phyloP scores from a whole-genome alignment of 2,329 filamentous ascomycete species.

The Tolypocladium pustulatum region DNA sequence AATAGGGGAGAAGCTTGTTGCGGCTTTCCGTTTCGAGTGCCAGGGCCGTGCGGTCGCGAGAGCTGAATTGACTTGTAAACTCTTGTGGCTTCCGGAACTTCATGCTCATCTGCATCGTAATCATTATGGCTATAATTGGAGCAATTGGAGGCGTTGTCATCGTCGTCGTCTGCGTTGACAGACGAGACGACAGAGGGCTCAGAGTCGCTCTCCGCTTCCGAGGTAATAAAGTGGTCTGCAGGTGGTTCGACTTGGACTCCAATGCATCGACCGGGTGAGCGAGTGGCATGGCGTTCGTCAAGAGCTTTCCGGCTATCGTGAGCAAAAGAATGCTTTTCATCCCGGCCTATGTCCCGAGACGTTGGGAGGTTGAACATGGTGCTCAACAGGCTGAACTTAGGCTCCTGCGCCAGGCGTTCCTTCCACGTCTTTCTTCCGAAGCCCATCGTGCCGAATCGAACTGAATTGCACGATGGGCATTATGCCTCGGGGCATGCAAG shows the following conservation, averaged over 20 bases:
- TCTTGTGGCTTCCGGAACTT: background rate
- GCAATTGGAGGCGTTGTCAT: too few relatives aligned
- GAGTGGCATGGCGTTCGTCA: background rate
- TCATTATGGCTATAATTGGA: background rate
- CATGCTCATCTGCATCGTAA: background rate
- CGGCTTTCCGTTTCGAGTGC: background rate
- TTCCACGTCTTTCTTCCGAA: conserved; percentile 5
- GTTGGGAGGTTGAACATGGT: conserved; percentile 11
- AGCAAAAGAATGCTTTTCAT: background rate
- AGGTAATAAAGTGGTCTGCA: background rate
- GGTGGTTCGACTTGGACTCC: background rate
- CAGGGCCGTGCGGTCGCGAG: background rate
- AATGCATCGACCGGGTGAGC: background rate
- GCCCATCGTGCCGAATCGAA: conserved; percentile 4
- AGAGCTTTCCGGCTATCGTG: background rate
- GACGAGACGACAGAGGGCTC: background rate
- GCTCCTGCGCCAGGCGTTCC: conserved; percentile 1
- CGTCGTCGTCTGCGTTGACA: background rate
- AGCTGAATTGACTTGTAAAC: background rate
- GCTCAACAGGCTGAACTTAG: conserved; percentile 7
- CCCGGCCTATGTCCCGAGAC: conserved; percentile 5
- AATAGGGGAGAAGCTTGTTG: too few relatives aligned
- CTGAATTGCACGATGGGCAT: background rate
- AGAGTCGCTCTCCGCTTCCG: background rate
- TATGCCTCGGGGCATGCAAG: too few relatives aligned